Percentiles rank a stretch among this genome's conserved stretches.
Conservation (phyloP, 176 grass and related monocot genomes). For the Poa annua region DNA sequence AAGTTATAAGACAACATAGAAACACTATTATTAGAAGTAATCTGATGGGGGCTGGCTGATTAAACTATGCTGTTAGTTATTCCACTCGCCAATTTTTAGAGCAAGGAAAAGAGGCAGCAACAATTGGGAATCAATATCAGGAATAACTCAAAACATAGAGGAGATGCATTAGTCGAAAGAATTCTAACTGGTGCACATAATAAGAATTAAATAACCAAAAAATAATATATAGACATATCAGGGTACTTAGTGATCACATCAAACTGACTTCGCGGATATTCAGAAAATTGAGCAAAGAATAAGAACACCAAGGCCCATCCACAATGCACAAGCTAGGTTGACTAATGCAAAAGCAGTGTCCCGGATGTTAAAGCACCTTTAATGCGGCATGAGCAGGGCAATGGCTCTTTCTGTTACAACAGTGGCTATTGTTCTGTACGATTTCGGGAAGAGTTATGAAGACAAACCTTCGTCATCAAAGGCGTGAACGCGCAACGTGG, state of each 20-base stretch:
- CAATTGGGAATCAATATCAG: constrained; percentile 5
- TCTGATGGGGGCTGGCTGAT: neutral
- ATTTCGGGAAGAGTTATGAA: neutral
- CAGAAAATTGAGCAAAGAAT: constrained; percentile 1
- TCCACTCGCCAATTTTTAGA: neutral
- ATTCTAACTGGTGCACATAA: neutral
- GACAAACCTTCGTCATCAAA: constrained; percentile 84
- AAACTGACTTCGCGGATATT: constrained; percentile 10
- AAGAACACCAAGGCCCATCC: neutral
- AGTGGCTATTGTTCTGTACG: neutral
- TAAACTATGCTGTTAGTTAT: constrained; percentile 21
- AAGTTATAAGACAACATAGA: neutral
- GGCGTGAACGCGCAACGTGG: constrained; percentile 73
- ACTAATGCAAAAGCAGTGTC: constrained; percentile 19
- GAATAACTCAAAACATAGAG: constrained; percentile 23
- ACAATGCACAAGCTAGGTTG: neutral
- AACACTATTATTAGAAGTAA: constrained; percentile 13
- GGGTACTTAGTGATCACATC: neutral
- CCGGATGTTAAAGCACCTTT: neutral
- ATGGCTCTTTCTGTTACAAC: neutral
- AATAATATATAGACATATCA: neutral
- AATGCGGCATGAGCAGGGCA: neutral
- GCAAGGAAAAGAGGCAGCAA: neutral
- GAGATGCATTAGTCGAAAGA: neutral
- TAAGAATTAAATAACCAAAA: neutral